Base-by-base conservation (phyloP, 805 yeast genomes). In the Scheffersomyces lignosus region DNA sequence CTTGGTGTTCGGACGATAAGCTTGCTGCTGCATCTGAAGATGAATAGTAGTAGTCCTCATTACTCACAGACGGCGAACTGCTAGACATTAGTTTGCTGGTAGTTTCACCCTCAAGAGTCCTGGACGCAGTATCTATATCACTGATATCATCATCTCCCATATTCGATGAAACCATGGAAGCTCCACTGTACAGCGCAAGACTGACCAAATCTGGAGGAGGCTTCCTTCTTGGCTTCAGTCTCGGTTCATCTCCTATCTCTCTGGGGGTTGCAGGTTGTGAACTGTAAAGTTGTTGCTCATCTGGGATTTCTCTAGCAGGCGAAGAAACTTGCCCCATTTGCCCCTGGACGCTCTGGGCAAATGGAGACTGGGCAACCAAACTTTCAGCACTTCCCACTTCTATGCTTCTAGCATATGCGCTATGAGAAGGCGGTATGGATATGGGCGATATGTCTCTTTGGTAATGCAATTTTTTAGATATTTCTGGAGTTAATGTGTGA, bases 351-450 rank as follows among this genome's bases (percentile, higher is more conserved):
- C 48, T 18, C 13, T 43, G 31, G 5, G 38, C 22, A 22, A 32
- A 38, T 1, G 34, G 35, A 24, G 20, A 30, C 23, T 18, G 36
- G 40, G 18, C 43, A 37, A 41, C 40, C 38, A 32, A 49, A 34
- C 49, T 39, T 31, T 51, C 56, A 32, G 52, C 49, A 15, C 59
- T 53, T 5, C 51, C 49, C 9, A 41, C 44, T 13, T 54, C 58
- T 12, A 46, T 46, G 14, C 49, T 56, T 32, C 65, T 38, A 3
- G 63, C 62, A 25, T 42, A 48, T 3, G 62, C 59, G 34, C 54
- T 48, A 32, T 57, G 61, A 8, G 64, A 58, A 2, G 51, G 55
- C 0, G 65, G 63, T 5, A 62, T 48, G 1, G 43, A 38, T 3
- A 59, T 58, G 3, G 66, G 66, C 0, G 60, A 48, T 2, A 38